Evolutionary conservation across 768 basidiomycete species (phyloP).

Genomic region (Amanita fuliginea): DNA sequence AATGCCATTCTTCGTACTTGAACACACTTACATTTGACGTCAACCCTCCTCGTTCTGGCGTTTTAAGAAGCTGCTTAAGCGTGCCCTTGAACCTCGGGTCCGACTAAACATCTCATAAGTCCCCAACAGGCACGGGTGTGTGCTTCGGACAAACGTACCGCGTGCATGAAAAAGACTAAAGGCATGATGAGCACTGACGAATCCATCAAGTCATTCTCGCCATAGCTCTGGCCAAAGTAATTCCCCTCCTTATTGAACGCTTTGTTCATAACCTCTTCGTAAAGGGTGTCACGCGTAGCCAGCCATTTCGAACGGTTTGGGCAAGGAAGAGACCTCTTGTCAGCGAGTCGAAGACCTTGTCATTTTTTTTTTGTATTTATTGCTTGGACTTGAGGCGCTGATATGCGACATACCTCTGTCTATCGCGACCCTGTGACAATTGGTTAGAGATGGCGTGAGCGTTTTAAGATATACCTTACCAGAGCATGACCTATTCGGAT

Average conservation of each 20-base stretch:
- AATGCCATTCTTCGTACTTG: no score
- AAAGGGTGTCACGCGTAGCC: slow-evolving; percentile 66
- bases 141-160: slow-evolving; percentile 30
- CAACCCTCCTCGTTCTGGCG: slow-evolving; percentile 84
- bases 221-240: slow-evolving; percentile 85
- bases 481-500: slow-evolving; percentile 68
- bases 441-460: not conserved
- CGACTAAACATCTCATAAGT: slow-evolving; percentile 28
- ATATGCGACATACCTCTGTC: slow-evolving; percentile 53
- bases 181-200: slow-evolving; percentile 90
- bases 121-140: not conserved
- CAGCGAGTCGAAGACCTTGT: slow-evolving; percentile 78
- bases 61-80: slow-evolving; percentile 71
- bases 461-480: slow-evolving; percentile 28
- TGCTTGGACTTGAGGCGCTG: not conserved
- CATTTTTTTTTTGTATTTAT: not conserved
- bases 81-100: slow-evolving; percentile 88
- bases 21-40: slow-evolving; percentile 61
- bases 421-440: slow-evolving; percentile 68
- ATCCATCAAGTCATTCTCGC: slow-evolving; percentile 73
- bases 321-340: slow-evolving; percentile 89
- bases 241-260: slow-evolving; percentile 68
- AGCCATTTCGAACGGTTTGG: slow-evolving; percentile 65
- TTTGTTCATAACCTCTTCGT: slow-evolving; percentile 88
- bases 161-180: slow-evolving; percentile 82